Evolutionary conservation across 1,139 yeast genomes (phyloP), one percentile per base, ranked within the genome.

Genomic region (Meyerozyma smithsonii): DNA sequence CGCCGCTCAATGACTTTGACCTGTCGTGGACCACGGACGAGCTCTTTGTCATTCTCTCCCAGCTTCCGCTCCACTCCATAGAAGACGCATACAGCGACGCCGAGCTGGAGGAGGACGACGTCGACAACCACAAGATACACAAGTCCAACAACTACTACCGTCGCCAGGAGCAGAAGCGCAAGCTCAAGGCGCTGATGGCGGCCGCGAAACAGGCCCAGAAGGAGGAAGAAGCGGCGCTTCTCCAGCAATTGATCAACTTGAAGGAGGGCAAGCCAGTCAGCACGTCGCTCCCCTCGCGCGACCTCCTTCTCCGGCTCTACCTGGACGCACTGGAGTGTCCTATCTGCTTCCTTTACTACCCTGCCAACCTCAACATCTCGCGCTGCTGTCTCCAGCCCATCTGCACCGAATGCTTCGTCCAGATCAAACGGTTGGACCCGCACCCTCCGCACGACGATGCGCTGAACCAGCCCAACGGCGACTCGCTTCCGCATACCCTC

Each of bases 391-490:
- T 79, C 38, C 97, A 92, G 59, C 92, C 95, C 2, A 89, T 92
- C 17, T 92, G 98, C 62, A 77, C 96, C 1, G 98, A 92, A 62
- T 92, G 98, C 59, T 92, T 92, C 74, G 97, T 90, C 7, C 97
- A 90, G 59, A 89, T 92, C 57, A 89, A 86, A 59, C 74, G 98
- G 43, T 70, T 84, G 20, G 95, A 88, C n/a, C 97, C 98, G 0
- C 97, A 90, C 61, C 87, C 90, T 26, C 96, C 97, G 0, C 95
- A 87, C 56, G 94, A 84, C 46, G 79, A 70, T 42, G 32, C 42
- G 6, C 15, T 18, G 30, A 67, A 61, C 39, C 56, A 61, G 28
- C 44, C 40, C 23, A 36, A 41, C 36, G 28, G 42, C 35, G 39
- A 36, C 35, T 38, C 37, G 20, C 53, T 64, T 42, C 85, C 88